These are phyloP conservation scores for Hymenoscyphus scutula DNA, from an alignment of 2,329 filamentous ascomycete species.

Conservation along the genomic window DNA sequence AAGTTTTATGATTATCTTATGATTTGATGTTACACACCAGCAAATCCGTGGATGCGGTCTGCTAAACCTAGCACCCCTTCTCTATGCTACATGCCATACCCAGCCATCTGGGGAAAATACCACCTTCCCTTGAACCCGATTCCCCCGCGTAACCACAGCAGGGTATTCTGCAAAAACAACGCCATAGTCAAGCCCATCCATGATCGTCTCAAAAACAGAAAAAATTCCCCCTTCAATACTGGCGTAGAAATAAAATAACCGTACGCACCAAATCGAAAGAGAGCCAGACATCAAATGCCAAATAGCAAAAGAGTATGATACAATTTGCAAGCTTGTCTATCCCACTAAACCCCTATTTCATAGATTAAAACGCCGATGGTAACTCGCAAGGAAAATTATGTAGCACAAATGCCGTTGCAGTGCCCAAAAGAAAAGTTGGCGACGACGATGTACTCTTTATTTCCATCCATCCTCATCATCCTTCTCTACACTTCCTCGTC, in stretches of 20 bases:
- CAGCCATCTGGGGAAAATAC: too few relatives aligned
- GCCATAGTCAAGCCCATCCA: too few relatives aligned
- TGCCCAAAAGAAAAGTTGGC: too few relatives aligned
- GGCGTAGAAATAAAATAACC: background rate
- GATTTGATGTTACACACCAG: too few relatives aligned
- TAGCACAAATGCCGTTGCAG: background rate
- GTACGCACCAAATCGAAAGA: background rate
- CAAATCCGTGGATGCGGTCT: too few relatives aligned
- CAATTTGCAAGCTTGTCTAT: background rate
- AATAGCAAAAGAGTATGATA: constrained; percentile 4
- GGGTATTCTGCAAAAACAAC: too few relatives aligned
- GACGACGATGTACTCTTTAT: background rate
- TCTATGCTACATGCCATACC: too few relatives aligned
- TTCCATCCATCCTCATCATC: constrained; percentile 29
- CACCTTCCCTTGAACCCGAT: too few relatives aligned
- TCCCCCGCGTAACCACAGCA: too few relatives aligned
- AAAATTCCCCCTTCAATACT: background rate
- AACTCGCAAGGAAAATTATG: background rate
- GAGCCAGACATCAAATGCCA: background rate
- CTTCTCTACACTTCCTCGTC: constrained; percentile 25
- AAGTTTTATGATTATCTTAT: too few relatives aligned
- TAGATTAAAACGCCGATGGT: background rate
- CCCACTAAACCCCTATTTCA: background rate
- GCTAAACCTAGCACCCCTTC: too few relatives aligned
- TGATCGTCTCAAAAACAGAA: too few relatives aligned